Base-by-base conservation (phyloP, 1,284 basidiomycete genomes). In the Ganoderma sinense region DNA sequence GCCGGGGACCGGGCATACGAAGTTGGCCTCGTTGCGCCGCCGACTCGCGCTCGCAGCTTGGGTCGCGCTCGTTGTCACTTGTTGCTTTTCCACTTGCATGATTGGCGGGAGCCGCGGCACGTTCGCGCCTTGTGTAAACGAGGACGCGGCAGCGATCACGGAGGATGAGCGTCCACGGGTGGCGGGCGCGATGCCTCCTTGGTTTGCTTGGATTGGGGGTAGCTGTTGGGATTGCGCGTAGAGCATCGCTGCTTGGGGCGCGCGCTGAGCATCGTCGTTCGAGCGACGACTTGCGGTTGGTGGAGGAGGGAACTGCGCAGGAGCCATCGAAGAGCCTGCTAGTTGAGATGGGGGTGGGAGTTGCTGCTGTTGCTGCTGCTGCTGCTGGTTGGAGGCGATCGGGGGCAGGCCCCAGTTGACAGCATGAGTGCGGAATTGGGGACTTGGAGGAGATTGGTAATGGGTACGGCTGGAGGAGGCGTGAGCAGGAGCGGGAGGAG, bases 21-120 rank as follows among this genome's bases (percentile, higher is more conserved):
- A 97, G 75, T 94, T 89, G 0, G 96, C 97, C 80, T 96, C 94
- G 78, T 97, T 97, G 74, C 95, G 89, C 62, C 97, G 85, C 64
- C 97, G 87, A 79, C 93, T 96, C 51, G 94, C 94, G 77, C 94
- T 96, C 2, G 97, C 97, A 4, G 94, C 89, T 80, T 97, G 95
- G 0, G 97, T 98, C n/a, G 97, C 97, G 59, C 92, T 92, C 40
- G 95, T 97, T 41, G 97, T 98, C 53, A 98, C 97, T 81, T 96
- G 94, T 83, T 94, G 91, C 81, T 95, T 95, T 82, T 96, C 94
- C 60, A 97, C 93, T 79, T 94, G 93, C 48, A 94, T 82, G 77
- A 95, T 94, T 64, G 92, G 94, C 45, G 93, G 94, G 7, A 95
- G 84, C 62, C 93, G 88, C 2, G 91, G 88, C 6, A 92, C 85